Evolutionary conservation across 768 basidiomycete genomes (phyloP), one percentile per base, ranked within the genome.

Genomic region (Calocybe indica): DNA sequence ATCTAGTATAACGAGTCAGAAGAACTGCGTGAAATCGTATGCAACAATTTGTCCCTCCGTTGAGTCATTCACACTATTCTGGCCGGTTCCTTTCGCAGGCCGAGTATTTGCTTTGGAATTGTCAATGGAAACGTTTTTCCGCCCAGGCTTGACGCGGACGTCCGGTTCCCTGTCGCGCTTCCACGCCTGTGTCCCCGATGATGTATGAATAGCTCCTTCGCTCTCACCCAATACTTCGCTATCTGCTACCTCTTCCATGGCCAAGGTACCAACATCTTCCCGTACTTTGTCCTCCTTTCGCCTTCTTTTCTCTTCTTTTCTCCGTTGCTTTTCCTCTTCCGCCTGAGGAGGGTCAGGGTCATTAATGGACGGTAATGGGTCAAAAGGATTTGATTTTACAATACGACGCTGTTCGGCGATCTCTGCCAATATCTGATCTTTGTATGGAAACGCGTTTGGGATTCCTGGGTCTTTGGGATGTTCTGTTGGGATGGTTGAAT

Each of bases 401-500:
- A 74, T 66, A 58, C 88, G 74, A 52, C 92, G 82, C 60, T 89
- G 78, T 56, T 88, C 88, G 39, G 85, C 84, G 44, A 95, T 77
- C 58, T 97, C 93, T 5, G 92, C 93, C 29, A 97, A 71, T 53
- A 97, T 86, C 65, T 92, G 84, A 58, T 94, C 93, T 67, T 95
- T 97, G 75, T 85, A 93, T 4, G 91, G 92, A 68, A 92, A 92
- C 50, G 82, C 83, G 66, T 88, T 94, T 6, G 93, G 93, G 54
- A 96, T 92, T 39, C 93, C 93, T 30, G 88, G 91, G 63, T 97
- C 93, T 64, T 91, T 93, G 58, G 80, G 76, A 52, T 83, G 80
- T 64, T 88, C 88, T 88, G 53, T 3, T 37, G 9, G 29, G 45
- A 43, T n/a, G 30, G 11, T 28, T 29, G 6, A 38, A 22, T 22